Evolutionary conservation across 805 yeast species (phyloP).

Genomic region (Ogataea siamensis): DNA sequence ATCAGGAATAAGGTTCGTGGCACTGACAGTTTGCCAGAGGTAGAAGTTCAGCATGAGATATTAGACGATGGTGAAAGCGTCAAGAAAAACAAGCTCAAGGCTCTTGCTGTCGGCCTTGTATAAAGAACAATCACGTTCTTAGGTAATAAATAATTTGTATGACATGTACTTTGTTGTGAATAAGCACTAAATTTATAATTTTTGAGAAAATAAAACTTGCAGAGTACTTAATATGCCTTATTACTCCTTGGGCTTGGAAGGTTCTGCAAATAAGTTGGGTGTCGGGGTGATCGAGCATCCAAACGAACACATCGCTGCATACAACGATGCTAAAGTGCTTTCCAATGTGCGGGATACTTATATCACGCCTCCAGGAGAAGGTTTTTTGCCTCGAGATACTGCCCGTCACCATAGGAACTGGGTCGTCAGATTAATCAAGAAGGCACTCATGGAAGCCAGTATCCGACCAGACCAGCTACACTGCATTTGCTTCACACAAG

Average conservation of each 20-base stretch:
- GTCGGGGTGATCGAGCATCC: slow-evolving; percentile 86
- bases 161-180: slow-evolving; percentile 1
- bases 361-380: slow-evolving; percentile 97
- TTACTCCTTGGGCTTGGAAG: slow-evolving; percentile 85
- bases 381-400: slow-evolving; percentile 93
- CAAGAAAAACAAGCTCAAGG: slow-evolving; percentile 10
- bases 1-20: slow-evolving; percentile 34
- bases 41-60: slow-evolving; percentile 14
- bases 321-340: slow-evolving; percentile 70
- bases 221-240: slow-evolving; percentile 4
- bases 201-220: slow-evolving; percentile 2
- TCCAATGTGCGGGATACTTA: slow-evolving; percentile 95
- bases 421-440: slow-evolving; percentile 76
- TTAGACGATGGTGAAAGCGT: slow-evolving; percentile 14
- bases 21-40: slow-evolving; percentile 9
- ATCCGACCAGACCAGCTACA: slow-evolving; percentile 53
- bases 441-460: slow-evolving; percentile 61
- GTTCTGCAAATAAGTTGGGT: slow-evolving; percentile 95
- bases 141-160: neutral
- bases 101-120: slow-evolving; percentile 12
- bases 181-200: neutral
- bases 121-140: slow-evolving; percentile 14
- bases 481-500: slow-evolving; percentile 91
- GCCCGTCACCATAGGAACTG: slow-evolving; percentile 96
- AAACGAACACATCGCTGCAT: slow-evolving; percentile 51